Conservation (phyloP, 352 stramenopile genomes). For the Phytopythium cucurbitacearum region DNA sequence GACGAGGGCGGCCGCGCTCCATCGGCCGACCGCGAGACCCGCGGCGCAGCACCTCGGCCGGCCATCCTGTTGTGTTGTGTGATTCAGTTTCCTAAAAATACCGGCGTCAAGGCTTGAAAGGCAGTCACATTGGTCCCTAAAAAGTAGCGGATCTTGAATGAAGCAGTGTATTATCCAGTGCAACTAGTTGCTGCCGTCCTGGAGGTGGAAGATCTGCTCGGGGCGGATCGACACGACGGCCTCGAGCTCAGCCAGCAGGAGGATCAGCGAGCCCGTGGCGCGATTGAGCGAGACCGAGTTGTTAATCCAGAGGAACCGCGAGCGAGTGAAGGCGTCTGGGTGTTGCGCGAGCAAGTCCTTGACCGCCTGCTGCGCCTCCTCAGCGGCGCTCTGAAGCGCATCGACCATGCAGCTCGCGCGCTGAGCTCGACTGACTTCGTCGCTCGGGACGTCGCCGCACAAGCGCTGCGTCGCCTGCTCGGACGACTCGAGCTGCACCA, state of each 20-base stretch:
- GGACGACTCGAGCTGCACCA: constrained; percentile 47
- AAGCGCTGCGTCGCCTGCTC: constrained; percentile 22
- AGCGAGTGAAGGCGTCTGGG: constrained; percentile 21
- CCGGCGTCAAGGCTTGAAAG: no score
- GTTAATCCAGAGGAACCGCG: constrained; percentile 63
- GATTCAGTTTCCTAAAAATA: no score
- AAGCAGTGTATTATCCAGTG: background rate
- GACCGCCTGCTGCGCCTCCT: constrained; percentile 35
- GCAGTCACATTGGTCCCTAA: no score
- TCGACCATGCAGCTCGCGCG: constrained; percentile 40
- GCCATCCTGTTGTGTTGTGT: no score
- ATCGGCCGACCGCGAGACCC: background rate
- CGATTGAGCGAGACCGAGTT: constrained; percentile 54
- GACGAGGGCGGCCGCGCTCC: background rate
- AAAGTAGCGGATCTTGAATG: no score
- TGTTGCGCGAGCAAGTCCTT: constrained; percentile 32
- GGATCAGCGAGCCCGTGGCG: constrained; percentile 26
- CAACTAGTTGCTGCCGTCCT: constrained; percentile 6
- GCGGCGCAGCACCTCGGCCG: background rate
- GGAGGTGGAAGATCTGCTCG: constrained; percentile 43
- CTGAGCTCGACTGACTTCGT: constrained; percentile 19
- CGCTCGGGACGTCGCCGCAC: constrained; percentile 14
- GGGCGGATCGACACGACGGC: constrained; percentile 32
- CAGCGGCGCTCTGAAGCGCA: constrained; percentile 47
- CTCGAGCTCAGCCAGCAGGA: constrained; percentile 36